phyloP scores from a whole-genome alignment of 768 basidiomycete species.

The Gymnopilus dilepis region DNA sequence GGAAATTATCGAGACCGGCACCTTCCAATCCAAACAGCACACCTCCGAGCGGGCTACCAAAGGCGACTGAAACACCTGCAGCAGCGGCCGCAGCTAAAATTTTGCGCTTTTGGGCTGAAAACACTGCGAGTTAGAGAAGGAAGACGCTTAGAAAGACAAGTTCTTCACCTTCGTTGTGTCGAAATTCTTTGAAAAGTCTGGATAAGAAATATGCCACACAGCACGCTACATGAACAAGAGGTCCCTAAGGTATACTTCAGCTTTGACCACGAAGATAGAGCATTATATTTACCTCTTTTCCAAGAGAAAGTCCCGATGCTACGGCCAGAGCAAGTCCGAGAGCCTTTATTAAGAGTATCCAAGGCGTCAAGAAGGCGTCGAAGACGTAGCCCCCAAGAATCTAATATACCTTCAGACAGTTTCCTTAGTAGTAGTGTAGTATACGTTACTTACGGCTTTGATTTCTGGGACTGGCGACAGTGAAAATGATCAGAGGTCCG shows the following conservation, averaged over 20 bases:
- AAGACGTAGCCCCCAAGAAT: constrained; percentile 87
- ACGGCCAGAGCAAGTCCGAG: constrained; percentile 84
- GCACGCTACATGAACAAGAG: constrained; percentile 84
- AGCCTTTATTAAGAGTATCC: constrained; percentile 86
- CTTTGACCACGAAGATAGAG: constrained; percentile 4
- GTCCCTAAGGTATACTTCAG: constrained; percentile 53
- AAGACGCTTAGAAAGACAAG: neutral
- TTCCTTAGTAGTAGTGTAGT: neutral
- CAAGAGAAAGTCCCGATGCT: constrained; percentile 83
- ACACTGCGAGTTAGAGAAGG: neutral
- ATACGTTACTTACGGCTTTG: constrained; percentile 62
- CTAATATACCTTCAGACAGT: constrained; percentile 37
- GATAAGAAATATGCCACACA: constrained; percentile 80
- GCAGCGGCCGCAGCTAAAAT: constrained; percentile 83
- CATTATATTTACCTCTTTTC: constrained; percentile 71
- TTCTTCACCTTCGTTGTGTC: constrained; percentile 72
- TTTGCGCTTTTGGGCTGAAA: constrained; percentile 73
- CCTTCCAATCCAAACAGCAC: constrained; percentile 86
- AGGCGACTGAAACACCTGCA: constrained; percentile 87
- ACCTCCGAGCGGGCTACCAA: constrained; percentile 86
- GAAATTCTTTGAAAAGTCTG: constrained; percentile 69
- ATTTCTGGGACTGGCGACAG: constrained; percentile 69
- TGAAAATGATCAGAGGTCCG: neutral
- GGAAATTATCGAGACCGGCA: constrained; percentile 18
- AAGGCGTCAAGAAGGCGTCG: constrained; percentile 83